Evolutionary conservation across 495 filamentous ascomycete species (phyloP).

Genomic region (Penicillium macrosclerotiorum): DNA sequence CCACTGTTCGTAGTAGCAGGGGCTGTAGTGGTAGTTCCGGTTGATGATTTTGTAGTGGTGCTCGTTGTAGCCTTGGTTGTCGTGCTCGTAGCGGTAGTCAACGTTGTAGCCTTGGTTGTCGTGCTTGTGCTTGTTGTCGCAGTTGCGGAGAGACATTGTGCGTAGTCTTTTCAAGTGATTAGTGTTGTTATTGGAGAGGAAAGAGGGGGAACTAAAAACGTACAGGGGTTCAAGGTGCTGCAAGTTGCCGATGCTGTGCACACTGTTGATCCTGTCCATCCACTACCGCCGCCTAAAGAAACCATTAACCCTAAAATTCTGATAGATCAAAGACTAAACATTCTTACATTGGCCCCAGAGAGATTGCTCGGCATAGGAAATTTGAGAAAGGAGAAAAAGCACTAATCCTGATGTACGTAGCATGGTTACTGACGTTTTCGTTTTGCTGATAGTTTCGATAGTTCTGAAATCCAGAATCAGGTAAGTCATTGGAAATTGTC

Average conservation of each 20-base stretch:
- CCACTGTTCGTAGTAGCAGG: constrained; percentile 26
- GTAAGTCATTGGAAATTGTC: neutral
- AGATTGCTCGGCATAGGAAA: constrained; percentile 6
- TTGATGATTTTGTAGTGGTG: constrained; percentile 2
- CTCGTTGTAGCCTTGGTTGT: constrained; percentile 5
- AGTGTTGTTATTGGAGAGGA: neutral
- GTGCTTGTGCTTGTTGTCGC: neutral
- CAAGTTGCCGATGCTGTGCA: constrained; percentile 12
- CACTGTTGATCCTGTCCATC: constrained; percentile 8
- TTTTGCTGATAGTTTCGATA: neutral
- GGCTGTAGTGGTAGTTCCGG: constrained; percentile 1
- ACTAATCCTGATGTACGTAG: neutral
- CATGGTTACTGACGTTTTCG: neutral
- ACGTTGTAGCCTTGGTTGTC: neutral
- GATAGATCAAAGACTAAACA: neutral
- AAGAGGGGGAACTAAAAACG: neutral
- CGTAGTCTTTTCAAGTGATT: constrained; percentile 6
- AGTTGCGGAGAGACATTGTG: constrained; percentile 8
- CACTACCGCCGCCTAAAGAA: constrained; percentile 11
- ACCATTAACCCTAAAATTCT: neutral
- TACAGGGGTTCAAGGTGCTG: constrained; percentile 12
- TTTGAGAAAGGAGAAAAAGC: neutral
- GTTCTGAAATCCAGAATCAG: neutral
- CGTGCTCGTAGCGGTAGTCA: neutral
- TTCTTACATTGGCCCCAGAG: constrained; percentile 10